Conservation (phyloP, 306 rosid genomes). For the Cucurbita pepo region DNA sequence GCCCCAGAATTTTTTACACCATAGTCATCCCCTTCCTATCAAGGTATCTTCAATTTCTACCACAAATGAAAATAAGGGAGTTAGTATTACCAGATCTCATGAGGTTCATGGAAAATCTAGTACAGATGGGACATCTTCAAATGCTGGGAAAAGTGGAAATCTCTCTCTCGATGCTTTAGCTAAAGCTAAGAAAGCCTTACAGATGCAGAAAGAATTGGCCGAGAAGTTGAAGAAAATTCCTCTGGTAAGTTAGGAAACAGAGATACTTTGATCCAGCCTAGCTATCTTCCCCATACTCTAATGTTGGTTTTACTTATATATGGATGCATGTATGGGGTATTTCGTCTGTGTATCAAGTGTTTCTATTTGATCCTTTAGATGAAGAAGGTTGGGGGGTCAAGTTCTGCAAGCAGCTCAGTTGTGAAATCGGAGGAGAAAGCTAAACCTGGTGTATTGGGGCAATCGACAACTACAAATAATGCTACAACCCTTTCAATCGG, state of each 20-base stretch:
- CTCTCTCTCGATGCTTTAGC: constrained; percentile 69
- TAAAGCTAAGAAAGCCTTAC: constrained; percentile 75
- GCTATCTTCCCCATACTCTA: background rate
- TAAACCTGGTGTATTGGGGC: constrained; percentile 15
- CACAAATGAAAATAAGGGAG: constrained; percentile 99
- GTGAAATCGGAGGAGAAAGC: constrained; percentile 29
- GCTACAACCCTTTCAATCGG: constrained; percentile 22
- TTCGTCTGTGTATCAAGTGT: constrained; percentile 4
- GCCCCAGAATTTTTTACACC: constrained; percentile 42
- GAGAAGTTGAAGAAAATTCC: constrained; percentile 70
- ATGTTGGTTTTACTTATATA: background rate
- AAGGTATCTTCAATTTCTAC: constrained; percentile 98
- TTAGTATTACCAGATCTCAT: constrained; percentile 98
- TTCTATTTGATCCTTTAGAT: constrained; percentile 32
- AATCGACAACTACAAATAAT: constrained; percentile 4
- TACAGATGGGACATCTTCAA: constrained; percentile 98
- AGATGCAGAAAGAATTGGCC: constrained; percentile 56
- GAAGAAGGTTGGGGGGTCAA: constrained; percentile 40
- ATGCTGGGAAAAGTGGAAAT: constrained; percentile 83
- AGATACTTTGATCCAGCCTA: background rate
- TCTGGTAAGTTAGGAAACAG: constrained; percentile 27
- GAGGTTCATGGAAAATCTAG: constrained; percentile 99
- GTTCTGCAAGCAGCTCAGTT: constrained; percentile 24
- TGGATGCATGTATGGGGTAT: background rate
- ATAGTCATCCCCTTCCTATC: constrained; percentile 45